These are phyloP conservation scores for Hypomontagnella monticulosa DNA, from an alignment of 495 filamentous ascomycete species.

Conservation along the genomic window DNA sequence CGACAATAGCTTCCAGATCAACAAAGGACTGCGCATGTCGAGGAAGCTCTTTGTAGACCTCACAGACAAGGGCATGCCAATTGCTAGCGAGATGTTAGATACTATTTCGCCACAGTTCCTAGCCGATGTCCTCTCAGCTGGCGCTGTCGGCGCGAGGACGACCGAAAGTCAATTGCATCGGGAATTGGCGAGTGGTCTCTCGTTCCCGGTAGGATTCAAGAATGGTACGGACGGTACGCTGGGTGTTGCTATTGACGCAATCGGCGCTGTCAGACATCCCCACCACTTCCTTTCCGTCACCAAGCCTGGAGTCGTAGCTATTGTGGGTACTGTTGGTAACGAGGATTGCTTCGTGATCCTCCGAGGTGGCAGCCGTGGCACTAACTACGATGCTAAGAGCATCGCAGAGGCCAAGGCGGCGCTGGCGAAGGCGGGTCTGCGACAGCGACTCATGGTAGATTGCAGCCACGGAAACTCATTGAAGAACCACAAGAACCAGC, in stretches of 20 bases:
- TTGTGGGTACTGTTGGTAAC: slow-evolving; percentile 94
- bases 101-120: slow-evolving; percentile 98
- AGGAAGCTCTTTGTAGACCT: slow-evolving; percentile 95
- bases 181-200: slow-evolving; percentile 91
- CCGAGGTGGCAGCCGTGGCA: slow-evolving; percentile 89
- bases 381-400: slow-evolving; percentile 90
- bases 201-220: slow-evolving; percentile 99
- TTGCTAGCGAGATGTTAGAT: slow-evolving; percentile 98
- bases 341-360: slow-evolving; percentile 99
- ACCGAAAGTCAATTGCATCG: slow-evolving; percentile 96
- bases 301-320: slow-evolving; percentile 95
- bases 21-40: slow-evolving; percentile 89
- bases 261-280: slow-evolving; percentile 89
- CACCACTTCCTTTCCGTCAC: slow-evolving; percentile 99
- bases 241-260: slow-evolving; percentile 93
- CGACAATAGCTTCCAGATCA: slow-evolving; percentile 98
- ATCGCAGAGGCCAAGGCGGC: slow-evolving; percentile 79
- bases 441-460: slow-evolving; percentile 91
- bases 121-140: slow-evolving; percentile 90
- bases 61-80: slow-evolving; percentile 94
- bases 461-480: slow-evolving; percentile 96
- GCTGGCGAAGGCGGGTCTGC: slow-evolving; percentile 70
- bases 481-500: slow-evolving; percentile 97
- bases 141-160: slow-evolving; percentile 93
- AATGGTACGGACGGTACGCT: slow-evolving; percentile 96